Evolutionary conservation across 495 filamentous ascomycete species (phyloP).

Genomic region (Thozetella sp.): DNA sequence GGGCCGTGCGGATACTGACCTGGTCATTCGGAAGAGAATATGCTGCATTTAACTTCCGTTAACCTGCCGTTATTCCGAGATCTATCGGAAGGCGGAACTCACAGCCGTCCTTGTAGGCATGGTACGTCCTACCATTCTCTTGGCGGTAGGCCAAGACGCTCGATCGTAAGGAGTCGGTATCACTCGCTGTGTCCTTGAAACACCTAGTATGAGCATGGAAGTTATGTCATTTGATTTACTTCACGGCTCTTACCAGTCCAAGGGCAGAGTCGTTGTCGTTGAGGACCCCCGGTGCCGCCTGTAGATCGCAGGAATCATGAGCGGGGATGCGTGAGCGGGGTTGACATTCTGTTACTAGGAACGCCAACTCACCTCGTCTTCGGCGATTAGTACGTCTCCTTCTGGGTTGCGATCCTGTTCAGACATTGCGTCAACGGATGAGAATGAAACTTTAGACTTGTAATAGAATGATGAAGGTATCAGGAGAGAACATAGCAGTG

Average conservation of each 20-base stretch:
- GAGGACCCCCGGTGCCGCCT: neutral
- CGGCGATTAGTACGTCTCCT: neutral
- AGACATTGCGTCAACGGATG: too few relatives aligned
- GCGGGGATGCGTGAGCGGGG: neutral
- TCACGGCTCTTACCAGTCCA: neutral
- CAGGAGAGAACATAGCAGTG: too few relatives aligned
- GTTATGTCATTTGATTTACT: neutral
- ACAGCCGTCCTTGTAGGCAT: conserved; percentile 43
- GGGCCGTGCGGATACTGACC: conserved; percentile 13
- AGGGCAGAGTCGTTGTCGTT: neutral
- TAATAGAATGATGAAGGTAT: too few relatives aligned
- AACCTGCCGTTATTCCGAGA: neutral
- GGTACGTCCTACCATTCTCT: conserved; percentile 44
- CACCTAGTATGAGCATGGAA: neutral
- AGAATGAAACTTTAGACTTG: too few relatives aligned
- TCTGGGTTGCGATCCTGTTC: neutral
- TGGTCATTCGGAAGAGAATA: conserved; percentile 52
- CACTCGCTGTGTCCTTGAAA: conserved; percentile 2
- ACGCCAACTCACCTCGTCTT: neutral
- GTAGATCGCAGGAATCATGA: neutral
- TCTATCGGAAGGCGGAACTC: conserved; percentile 6
- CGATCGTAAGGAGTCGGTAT: conserved; percentile 25
- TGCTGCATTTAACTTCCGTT: conserved; percentile 9
- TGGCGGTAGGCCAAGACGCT: conserved; percentile 33
- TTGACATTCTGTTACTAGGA: too few relatives aligned